Evolutionary conservation across 2,329 filamentous ascomycete genomes (phyloP), one percentile per base, ranked within the genome.

Genomic region (Lojkania enalia): DNA sequence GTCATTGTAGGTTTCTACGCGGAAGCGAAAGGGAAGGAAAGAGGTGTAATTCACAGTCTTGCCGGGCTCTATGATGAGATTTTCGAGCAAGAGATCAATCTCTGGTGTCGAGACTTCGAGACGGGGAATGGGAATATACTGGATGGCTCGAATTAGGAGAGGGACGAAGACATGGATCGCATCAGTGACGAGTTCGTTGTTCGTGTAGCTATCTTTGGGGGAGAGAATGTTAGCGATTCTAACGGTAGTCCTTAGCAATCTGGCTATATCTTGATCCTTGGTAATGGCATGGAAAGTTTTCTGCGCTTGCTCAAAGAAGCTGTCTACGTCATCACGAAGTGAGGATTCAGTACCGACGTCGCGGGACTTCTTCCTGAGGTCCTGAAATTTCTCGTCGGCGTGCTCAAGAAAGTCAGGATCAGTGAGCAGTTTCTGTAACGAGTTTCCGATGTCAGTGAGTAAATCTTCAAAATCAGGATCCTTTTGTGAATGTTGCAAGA

Each of bases 111-210:
- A 87, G 4, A 96, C 77, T 67, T 96, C 92, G n/a, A 96, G 71
- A 3, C 92, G 85, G 0, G 91, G 91, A 40, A 97, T 94, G 0
- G 92, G 92, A 3, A 97, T 74, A 69, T 90, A 90, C 65, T 96
- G 90, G 21, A 97, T 78, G 2, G 83, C 82, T 54, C 88, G 79
- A 45, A 96, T 80, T 3, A 90, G 61, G 11, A 90, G 73, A 0
- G 92, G 92, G 4, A 94, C 76, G 63, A 96, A 91, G 11, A 92
- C 83, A 47, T 92, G 86, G 55, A 90, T 78, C 2, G 83, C 74
- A 64, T 97, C 92, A 2, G 83, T 77, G 3, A 94, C 71, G 1
- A 97, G 76, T 20, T 90, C 86, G 0, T 77, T 74, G 61, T 91
- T 92, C 15, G 82, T 77, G 40, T 82, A 78, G 3, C 79, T 71